Base-by-base conservation (phyloP, 495 filamentous ascomycete genomes). In the Penicillium mononematosum region DNA sequence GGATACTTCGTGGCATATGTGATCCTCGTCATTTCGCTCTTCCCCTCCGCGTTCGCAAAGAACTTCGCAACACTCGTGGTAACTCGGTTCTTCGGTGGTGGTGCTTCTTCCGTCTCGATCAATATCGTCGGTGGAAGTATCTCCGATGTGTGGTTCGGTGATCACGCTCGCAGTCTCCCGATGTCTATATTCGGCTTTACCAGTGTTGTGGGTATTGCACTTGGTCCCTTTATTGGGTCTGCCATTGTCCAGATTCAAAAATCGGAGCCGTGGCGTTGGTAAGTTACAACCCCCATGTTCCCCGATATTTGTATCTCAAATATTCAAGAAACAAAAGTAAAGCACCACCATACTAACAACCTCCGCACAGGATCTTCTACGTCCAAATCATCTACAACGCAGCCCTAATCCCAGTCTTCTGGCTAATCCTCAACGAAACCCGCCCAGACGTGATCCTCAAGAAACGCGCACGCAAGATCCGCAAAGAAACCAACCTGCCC, bases 401-500 rank as follows among this genome's bases (percentile, higher is more conserved):
- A 4, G 71, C 63, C 16, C 55, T 78, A 2, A 54, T 77, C 19
- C 77, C 76, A 0, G 36, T 79, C 17, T 72, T 82, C 61, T 73
- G 58, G 59, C 24, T 82, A 14, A 61, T 75, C 16, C 66, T 83
- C 12, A 48, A 56, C 4, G 79, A 82, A 55, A 79, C 75, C 20
- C 72, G 77, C 5, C 57, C 61, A 0, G 66, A 69, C 29, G 73
- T 75, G 3, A 84, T 92, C 55, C 81, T 92, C 10, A 77, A 78
- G 2, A 62, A 70, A 5, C 80, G 87, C 14, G 88, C 88, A 7
- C 78, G 76, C 56, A 85, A 84, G 59, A 70, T 91, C 31, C 78
- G 88, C 17, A 73, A 81, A 36, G 66, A 81, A 49, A 90, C 87
- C 1, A 84, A 85, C 2, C 66, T 65, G 2, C 64, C 67, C 0